Evolutionary conservation across 2,329 filamentous ascomycete species (phyloP), one percentile per base, ranked within the genome.

Genomic region (Colletotrichum falcatum): DNA sequence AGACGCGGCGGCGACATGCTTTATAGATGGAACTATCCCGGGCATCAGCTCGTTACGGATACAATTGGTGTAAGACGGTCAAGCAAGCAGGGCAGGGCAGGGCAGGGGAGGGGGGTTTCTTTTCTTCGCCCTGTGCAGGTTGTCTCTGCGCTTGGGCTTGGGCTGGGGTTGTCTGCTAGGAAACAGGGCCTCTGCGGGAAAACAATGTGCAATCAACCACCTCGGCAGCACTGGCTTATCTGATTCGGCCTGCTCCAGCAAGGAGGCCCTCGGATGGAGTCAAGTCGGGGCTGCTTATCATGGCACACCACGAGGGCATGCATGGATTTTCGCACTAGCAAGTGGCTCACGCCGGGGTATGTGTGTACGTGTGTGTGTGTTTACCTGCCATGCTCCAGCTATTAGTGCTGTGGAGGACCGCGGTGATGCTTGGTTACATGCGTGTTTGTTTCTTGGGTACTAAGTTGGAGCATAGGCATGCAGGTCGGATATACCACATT

Each of bases 201-300:
- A 67, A 64, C 51, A 70, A 67, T 48, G 61, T 54, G 64, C 37
- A 35, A 35, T 42, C 49, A 35, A 35, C 35, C 49, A 53, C 44
- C 49, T 35, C 26, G 14, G 33, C 44, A 28, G 39, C 28, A 64
- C 44, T 26, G 66, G 23, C 59, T 49, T 56, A 58, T 56, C 65
- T 51, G 66, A 49, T 59, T 39, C 62, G 62, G 42, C 26, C 51
- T 26, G 26, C 18, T 46, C 37, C 18, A 42, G 14, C 23, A 14
- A 20, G 35, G 35, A 18, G 54, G 54, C n/a, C n/a, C n/a, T n/a
- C n/a, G 35, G 33, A 28, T 18, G 59, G 51, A 16, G 28, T 5
- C 51, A 20, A 23, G 46, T 33, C 44, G 33, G 14, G 44, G 28
- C 33, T 65, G 66, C 61, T 69, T 69, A 69, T 65, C 66, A 26